Evolutionary conservation across 257 asterid genomes (phyloP).

Genomic region (Primulina eburnea): DNA sequence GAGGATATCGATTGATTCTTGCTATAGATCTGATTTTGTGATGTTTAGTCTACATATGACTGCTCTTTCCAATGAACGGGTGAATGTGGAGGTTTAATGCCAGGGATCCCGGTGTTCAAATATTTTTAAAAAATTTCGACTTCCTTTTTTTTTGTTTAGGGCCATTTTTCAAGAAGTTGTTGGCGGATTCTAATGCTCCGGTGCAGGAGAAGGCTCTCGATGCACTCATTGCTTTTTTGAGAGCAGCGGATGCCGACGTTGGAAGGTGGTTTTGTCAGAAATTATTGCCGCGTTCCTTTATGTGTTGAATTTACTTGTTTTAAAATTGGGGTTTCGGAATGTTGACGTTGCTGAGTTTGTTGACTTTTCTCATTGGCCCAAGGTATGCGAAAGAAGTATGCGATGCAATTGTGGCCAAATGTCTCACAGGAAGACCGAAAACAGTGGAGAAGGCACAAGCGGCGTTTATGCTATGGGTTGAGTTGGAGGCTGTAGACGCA

Average conservation of each 20-base stretch:
- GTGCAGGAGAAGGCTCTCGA: constrained; percentile 99
- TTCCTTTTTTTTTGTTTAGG: constrained; percentile 41
- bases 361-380: constrained; percentile 1
- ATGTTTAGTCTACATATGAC: constrained; percentile 24
- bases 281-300: constrained; percentile 5
- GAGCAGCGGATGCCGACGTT: constrained; percentile 93
- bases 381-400: constrained; percentile 96
- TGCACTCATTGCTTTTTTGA: constrained; percentile 86
- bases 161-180: constrained; percentile 71
- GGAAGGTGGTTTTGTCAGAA: constrained; percentile 55
- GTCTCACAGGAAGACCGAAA: constrained; percentile 94
- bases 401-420: constrained; percentile 88
- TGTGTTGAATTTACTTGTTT: not conserved
- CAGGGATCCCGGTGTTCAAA: constrained; percentile 32
- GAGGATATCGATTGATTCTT: constrained; percentile 31
- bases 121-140: constrained; percentile 21
- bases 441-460: constrained; percentile 96
- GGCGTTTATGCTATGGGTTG: constrained; percentile 86
- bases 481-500: constrained; percentile 93
- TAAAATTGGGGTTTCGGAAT: not conserved
- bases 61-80: constrained; percentile 33
- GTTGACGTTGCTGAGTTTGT: constrained; percentile 7
- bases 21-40: constrained; percentile 52
- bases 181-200: constrained; percentile 93
- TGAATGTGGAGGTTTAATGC: constrained; percentile 33